Conservation (phyloP, 176 grass and related monocot genomes). For the Aegilops sharonensis region DNA sequence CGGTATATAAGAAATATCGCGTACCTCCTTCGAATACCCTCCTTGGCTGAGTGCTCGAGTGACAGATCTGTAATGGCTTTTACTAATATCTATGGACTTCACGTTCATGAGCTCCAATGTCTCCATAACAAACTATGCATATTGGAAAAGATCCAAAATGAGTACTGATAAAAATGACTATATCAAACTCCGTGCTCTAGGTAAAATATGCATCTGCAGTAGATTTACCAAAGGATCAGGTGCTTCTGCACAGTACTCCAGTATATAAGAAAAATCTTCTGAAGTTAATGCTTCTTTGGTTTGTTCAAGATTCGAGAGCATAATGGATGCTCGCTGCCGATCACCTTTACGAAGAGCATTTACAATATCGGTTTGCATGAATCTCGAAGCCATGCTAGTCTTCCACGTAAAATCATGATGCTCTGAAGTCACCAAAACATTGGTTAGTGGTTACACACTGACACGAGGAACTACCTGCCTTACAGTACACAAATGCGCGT, state of each 20-base stretch:
- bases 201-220: slow-evolving; percentile 23
- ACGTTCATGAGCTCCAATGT: slow-evolving; percentile 69
- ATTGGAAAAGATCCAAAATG: slow-evolving; percentile 34
- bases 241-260: slow-evolving; percentile 73
- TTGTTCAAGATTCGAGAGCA: slow-evolving; percentile 60
- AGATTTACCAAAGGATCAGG: slow-evolving; percentile 79
- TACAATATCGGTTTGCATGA: slow-evolving; percentile 58
- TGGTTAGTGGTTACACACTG: slow-evolving; percentile 21
- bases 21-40: slow-evolving; percentile 67
- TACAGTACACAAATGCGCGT: not conserved
- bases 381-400: slow-evolving; percentile 24
- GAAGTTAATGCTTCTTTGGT: slow-evolving; percentile 34
- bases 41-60: slow-evolving; percentile 66
- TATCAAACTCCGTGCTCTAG: slow-evolving; percentile 24
- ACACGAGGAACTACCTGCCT: not conserved
- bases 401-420: slow-evolving; percentile 37
- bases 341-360: slow-evolving; percentile 73
- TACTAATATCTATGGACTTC: slow-evolving; percentile 48
- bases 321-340: slow-evolving; percentile 54
- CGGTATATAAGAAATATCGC: slow-evolving; percentile 21
- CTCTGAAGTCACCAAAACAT: slow-evolving; percentile 40
- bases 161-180: slow-evolving; percentile 30
- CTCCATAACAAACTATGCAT: slow-evolving; percentile 70
- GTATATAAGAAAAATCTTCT: slow-evolving; percentile 70
- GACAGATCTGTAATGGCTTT: slow-evolving; percentile 42